phyloP scores from a whole-genome alignment of 768 basidiomycete species.

The Paxillus involutus region DNA sequence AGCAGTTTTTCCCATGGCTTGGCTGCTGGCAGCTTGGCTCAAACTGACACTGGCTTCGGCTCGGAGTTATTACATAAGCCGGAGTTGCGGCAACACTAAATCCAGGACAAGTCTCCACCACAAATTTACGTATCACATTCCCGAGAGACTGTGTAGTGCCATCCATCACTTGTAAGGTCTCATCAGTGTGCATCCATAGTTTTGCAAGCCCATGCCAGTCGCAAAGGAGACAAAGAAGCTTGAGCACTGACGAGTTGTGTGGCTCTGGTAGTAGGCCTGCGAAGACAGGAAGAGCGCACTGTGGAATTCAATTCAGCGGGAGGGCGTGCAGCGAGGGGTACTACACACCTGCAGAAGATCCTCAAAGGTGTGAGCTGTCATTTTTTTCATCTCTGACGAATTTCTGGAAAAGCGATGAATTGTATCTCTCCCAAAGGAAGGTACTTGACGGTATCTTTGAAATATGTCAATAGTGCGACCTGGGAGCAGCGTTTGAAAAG shows the following conservation, averaged over 20 bases:
- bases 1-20: too few species aligned
- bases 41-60: too few species aligned
- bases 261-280: constrained; percentile 25
- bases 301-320: not conserved
- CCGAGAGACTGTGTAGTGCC: too few species aligned
- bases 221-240: constrained; percentile 15
- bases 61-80: too few species aligned
- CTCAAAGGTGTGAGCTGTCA: constrained; percentile 38
- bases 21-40: too few species aligned
- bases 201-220: constrained; percentile 26
- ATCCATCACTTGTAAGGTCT: constrained; percentile 20
- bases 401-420: constrained; percentile 31
- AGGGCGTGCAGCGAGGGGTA: too few species aligned
- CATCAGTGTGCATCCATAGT: too few species aligned
- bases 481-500: not conserved
- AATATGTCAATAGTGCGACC: constrained; percentile 1
- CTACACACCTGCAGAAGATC: constrained; percentile 36
- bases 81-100: too few species aligned
- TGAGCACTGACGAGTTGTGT: constrained; percentile 9
- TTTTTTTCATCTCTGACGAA: constrained; percentile 33
- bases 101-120: too few species aligned
- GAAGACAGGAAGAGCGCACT: constrained; percentile 34
- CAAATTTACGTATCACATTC: too few species aligned
- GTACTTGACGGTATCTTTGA: constrained; percentile 28
- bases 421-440: constrained; percentile 32